Conservation (phyloP, 176 grass and related monocot genomes). For the Avena insularis region DNA sequence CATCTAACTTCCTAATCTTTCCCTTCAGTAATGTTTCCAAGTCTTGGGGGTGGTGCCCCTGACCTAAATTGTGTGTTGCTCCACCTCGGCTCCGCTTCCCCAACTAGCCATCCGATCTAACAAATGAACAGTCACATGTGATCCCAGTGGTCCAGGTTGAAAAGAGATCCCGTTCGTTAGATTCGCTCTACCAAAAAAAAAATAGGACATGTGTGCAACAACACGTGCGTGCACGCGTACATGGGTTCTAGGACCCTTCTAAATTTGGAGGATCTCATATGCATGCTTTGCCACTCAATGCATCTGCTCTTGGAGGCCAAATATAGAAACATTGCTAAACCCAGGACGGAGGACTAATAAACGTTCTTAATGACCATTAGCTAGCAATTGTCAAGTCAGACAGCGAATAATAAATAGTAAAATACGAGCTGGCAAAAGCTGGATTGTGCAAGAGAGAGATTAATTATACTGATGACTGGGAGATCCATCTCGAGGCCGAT, state of each 20-base stretch:
- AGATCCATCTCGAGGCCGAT: conserved; percentile 72
- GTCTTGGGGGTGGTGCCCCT: too few species aligned
- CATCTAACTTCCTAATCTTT: too few species aligned
- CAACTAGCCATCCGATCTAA: too few species aligned
- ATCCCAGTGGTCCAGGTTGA: too few species aligned
- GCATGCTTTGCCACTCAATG: not conserved
- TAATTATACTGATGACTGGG: conserved; percentile 70
- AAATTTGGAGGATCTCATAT: not conserved
- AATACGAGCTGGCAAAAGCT: not conserved
- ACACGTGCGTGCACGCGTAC: not conserved
- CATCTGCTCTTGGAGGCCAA: not conserved
- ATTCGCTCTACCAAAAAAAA: not conserved
- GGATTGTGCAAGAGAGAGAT: not conserved
- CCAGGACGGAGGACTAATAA: not conserved
- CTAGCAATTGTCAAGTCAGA: not conserved
- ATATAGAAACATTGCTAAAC: not conserved
- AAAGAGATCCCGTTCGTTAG: too few species aligned
- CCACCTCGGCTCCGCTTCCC: too few species aligned
- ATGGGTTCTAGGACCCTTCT: not conserved
- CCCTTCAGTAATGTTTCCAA: too few species aligned
- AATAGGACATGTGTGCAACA: not conserved
- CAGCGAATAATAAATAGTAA: not conserved
- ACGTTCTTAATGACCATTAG: not conserved
- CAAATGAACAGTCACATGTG: too few species aligned
- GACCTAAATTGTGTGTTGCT: too few species aligned